These are phyloP conservation scores for Eucalyptus pumila DNA, from an alignment of 345 rosid species.

Conservation along the genomic window DNA sequence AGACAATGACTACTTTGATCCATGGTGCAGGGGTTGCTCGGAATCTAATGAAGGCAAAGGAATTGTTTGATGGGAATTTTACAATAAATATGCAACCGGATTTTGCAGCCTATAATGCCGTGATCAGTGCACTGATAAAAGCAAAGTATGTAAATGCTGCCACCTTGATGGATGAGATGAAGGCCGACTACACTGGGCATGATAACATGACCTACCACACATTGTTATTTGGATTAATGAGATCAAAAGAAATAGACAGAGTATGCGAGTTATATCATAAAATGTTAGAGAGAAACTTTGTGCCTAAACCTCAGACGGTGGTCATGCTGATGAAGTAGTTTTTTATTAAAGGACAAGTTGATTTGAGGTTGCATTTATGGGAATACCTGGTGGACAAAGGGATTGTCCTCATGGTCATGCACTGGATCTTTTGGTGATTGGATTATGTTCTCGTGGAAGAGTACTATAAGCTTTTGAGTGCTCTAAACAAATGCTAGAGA, in stretches of 20 bases:
- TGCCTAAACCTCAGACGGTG: conserved; percentile 57
- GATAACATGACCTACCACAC: conserved; percentile 62
- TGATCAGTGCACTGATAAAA: conserved; percentile 42
- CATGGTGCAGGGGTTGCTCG: conserved; percentile 70
- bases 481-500: conserved; percentile 47
- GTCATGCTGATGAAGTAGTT: conserved; percentile 81
- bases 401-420: conserved; percentile 73
- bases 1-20: conserved; percentile 63
- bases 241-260: conserved; percentile 28
- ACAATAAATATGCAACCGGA: conserved; percentile 39
- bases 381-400: conserved; percentile 49
- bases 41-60: conserved; percentile 45
- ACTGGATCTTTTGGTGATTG: conserved; percentile 62
- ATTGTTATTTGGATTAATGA: conserved; percentile 56
- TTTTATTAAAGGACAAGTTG: conserved; percentile 34
- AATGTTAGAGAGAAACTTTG: conserved; percentile 41
- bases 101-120: conserved; percentile 45
- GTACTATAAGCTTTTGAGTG: conserved; percentile 56
- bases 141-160: conserved; percentile 46
- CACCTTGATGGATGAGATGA: conserved; percentile 64
- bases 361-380: conserved; percentile 58
- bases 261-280: conserved; percentile 32
- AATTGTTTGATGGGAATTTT: conserved; percentile 51
- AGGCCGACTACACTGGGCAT: conserved; percentile 27
- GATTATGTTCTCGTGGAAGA: conserved; percentile 51